Conservation (phyloP, 2,329 filamentous ascomycete genomes). For the Aureobasidium sp. region DNA sequence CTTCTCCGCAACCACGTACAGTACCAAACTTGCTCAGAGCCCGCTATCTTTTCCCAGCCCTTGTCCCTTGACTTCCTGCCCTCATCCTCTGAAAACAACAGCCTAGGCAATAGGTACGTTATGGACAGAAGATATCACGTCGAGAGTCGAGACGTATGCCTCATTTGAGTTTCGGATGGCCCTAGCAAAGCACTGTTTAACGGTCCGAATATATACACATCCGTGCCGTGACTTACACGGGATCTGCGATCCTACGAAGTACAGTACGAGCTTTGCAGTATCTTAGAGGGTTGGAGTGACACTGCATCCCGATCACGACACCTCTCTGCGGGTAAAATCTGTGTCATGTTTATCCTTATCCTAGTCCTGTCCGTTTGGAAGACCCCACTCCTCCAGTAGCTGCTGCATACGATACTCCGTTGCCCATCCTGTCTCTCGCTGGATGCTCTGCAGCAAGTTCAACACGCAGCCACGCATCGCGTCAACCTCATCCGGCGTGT, state of each 20-base stretch:
- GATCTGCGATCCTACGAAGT: constrained; percentile 4
- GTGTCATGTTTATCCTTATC: not conserved
- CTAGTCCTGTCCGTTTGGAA: constrained; percentile 4
- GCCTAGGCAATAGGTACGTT: not conserved
- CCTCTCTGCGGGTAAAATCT: not conserved
- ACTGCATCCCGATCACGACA: not conserved
- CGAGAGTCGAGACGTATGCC: not conserved
- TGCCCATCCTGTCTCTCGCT: constrained; percentile 56
- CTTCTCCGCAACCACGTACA: not conserved
- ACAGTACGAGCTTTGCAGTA: not conserved
- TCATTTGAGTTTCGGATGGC: not conserved
- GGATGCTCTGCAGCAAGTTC: constrained; percentile 48
- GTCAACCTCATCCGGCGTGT: constrained; percentile 19
- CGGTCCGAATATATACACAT: not conserved
- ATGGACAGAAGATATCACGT: not conserved
- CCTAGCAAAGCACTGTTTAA: not conserved
- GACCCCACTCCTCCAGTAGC: constrained; percentile 40
- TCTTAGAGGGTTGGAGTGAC: not conserved
- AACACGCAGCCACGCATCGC: constrained; percentile 48
- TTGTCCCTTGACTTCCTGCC: not conserved
- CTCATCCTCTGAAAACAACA: not conserved
- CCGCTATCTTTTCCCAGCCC: not conserved
- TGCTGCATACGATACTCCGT: constrained; percentile 53
- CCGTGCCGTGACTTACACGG: not conserved
- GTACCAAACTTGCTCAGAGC: not conserved